A percentile compares a stretch with the other conserved stretches of the same genome.
These are phyloP conservation scores for Dioscorea dumetorum DNA, from an alignment of 106 monocot genomes.

Conservation along the genomic window DNA sequence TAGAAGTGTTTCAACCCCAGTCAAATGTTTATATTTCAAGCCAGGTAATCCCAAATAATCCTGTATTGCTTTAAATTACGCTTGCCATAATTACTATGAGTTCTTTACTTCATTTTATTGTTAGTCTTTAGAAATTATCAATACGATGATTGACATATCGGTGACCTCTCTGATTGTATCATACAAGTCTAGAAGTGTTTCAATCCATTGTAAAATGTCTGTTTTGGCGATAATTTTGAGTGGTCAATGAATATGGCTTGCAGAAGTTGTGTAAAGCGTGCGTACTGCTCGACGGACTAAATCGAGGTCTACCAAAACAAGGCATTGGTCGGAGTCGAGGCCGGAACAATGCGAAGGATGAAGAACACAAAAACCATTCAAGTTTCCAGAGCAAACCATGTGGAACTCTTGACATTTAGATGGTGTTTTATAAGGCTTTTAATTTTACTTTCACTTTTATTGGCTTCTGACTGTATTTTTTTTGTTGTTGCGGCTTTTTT, in stretches of 20 bases:
- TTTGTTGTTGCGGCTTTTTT: too few relatives aligned
- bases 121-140: background rate
- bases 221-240: background rate
- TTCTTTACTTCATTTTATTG: background rate
- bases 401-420: conserved; percentile 57
- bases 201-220: background rate
- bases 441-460: too few relatives aligned
- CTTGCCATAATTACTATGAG: too few relatives aligned
- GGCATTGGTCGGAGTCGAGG: conserved; percentile 72
- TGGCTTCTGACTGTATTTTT: too few relatives aligned
- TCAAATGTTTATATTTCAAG: conserved; percentile 43
- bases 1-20: background rate
- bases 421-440: too few relatives aligned
- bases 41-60: conserved; percentile 42
- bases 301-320: conserved; percentile 91
- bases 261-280: conserved; percentile 98
- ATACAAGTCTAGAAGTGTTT: background rate
- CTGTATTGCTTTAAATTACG: background rate
- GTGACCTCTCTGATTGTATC: background rate
- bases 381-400: conserved; percentile 42
- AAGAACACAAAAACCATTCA: conserved; percentile 6
- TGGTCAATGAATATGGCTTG: background rate
- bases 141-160: too few relatives aligned
- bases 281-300: conserved; percentile 85
- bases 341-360: conserved; percentile 8